Conservation (phyloP, 108 stramenopile genomes). For the Discostella stelligeroides region DNA sequence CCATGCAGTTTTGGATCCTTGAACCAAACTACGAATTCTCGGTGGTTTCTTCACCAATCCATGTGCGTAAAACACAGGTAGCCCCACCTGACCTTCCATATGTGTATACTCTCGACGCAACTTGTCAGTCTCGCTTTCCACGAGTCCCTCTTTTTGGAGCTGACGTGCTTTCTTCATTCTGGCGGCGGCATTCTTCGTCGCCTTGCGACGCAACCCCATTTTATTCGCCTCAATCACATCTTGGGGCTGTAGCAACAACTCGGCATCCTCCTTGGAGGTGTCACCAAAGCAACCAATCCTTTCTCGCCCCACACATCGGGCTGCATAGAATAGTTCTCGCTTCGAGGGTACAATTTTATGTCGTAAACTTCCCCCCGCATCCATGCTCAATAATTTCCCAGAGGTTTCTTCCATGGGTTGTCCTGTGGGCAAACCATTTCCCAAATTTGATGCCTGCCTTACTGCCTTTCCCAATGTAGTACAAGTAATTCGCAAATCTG, state of each 20-base stretch:
- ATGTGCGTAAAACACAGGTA: constrained; percentile 78
- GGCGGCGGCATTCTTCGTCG: constrained; percentile 19
- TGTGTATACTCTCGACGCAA: constrained; percentile 55
- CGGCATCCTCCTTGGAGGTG: constrained; percentile 55
- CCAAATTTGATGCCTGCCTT: constrained; percentile 64
- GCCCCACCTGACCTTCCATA: constrained; percentile 79
- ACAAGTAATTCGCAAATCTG: constrained; percentile 71
- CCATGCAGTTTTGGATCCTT: constrained; percentile 41
- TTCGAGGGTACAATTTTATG: constrained; percentile 86
- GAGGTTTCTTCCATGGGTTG: constrained; percentile 61
- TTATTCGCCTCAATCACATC: constrained; percentile 64
- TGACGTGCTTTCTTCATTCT: constrained; percentile 52
- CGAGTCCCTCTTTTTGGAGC: constrained; percentile 39
- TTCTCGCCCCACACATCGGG: constrained; percentile 76
- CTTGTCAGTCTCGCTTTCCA: constrained; percentile 29
- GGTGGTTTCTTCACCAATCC: constrained; percentile 59
- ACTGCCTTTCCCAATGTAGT: constrained; percentile 73
- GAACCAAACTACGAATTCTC: constrained; percentile 44
- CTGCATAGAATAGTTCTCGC: constrained; percentile 82
- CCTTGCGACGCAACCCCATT: constrained; percentile 52
- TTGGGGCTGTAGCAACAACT: constrained; percentile 45
- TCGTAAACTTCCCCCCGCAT: constrained; percentile 75
- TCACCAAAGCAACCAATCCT: constrained; percentile 72
- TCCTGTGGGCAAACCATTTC: constrained; percentile 76
- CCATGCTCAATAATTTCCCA: constrained; percentile 57